Evolutionary conservation across 257 asterid genomes (phyloP), one percentile per base, ranked within the genome.

Genomic region (Schizonepeta tenuifolia): DNA sequence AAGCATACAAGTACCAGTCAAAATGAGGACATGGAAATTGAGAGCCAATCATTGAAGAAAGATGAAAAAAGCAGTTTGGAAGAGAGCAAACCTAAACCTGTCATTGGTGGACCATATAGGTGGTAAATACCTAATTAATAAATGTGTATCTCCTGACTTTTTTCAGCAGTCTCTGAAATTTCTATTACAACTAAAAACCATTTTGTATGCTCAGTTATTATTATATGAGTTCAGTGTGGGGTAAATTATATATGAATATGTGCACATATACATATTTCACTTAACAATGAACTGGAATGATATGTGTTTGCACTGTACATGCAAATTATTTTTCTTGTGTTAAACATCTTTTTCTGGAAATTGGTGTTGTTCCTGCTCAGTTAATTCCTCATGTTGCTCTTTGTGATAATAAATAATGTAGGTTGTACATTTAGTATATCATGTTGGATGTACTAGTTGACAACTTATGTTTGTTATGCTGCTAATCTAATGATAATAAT

Each of bases 101-200:
- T 78, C 78, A 74, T 80, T 74, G 88, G 97, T 59, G 87, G 93
- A 22, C 92, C 96, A 47, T 86, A 89, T 49, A 83, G 86, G 51
- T 91, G 97, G 98, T 93, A 85, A 56, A 66, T 24, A 69, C 51
- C 33, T 71, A 47, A 51, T 72, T 35, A 60, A 18, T 72, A 6
- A 20, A 51, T 72, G 46, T 43, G 40, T 58, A 35, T 40, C 41
- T 57, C 36, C 15, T 22, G 47, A 24, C 15, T 65, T 14, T 14
- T 35, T 26, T 4, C 33, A 10, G 33, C 21, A 59, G 35, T 0
- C 7, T 31, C 36, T 31, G 36, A 31, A 31, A 31, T 31, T 31
- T 31, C n/a, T 21, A 9, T 65, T 21, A 22, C 40, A 35, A 41
- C 21, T 12, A n/a, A 46, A 36, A 20, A 12, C 13, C 40, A 24